Evolutionary conservation across 192 early-diverging fungal species (phyloP), one percentile per base, ranked within the genome.

Genomic region (Physocladia obscura): DNA sequence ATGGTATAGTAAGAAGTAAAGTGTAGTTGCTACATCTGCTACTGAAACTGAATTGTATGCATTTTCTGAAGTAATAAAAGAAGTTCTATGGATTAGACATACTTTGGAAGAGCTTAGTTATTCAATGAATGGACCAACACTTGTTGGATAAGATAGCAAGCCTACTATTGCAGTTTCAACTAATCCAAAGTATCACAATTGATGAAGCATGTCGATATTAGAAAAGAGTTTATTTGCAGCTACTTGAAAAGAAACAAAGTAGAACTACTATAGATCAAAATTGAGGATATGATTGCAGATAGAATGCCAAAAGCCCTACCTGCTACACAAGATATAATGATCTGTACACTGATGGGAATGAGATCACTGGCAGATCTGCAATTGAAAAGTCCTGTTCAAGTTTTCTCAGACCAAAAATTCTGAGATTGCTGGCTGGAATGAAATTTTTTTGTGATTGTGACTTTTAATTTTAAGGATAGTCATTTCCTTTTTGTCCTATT

Each of bases 31-130:
- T 15, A 27, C 74, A 63, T 73, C 64, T 0, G 35, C 71, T 0
- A 62, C 72, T 29, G 71, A 73, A 75, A 38, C 71, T 13, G 70
- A 73, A 37, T 34, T 29, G 8, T 1, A 75, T 48, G 70, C 71
- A 35, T 27, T 73, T 1, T 2, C 17, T 2, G 56, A 74, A 54
- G 56, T 57, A 6, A 36, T 70, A 1, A 49, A 70, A 27, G 4
- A 73, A 39, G n/a, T 47, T n/a, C n/a, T n/a, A n/a, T 47, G 44
- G 44, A 47, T 47, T 47, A 8, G 44, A 8, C 11, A 47, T n/a
- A 13, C n/a, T n/a, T 47, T 47, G n/a, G n/a, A 47, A n/a, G 44
- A 47, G 44, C 8, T 47, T 47, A n/a, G 44, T 8, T 13, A 13
- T n/a, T 13, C 8, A 47, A 47, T 47, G 11, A n/a, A 47, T 8